These are phyloP conservation scores for Spencermartinsiella ligniputridi DNA, from an alignment of 1,139 yeast species.

Conservation along the genomic window DNA sequence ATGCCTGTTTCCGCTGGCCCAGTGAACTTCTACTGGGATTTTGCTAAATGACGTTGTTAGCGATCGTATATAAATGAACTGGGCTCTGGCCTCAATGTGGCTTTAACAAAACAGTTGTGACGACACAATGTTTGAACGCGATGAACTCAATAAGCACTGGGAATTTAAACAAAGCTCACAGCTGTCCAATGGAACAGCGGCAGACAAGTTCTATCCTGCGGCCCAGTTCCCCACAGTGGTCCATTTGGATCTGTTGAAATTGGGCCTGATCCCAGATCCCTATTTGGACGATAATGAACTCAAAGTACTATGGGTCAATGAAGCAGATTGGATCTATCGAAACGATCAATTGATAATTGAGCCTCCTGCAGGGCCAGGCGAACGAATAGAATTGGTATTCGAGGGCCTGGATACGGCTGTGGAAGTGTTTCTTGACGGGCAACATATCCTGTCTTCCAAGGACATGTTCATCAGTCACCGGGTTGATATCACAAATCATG, in stretches of 20 bases:
- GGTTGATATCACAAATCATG: constrained; percentile 20
- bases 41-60: too few relatives aligned
- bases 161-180: constrained; percentile 65
- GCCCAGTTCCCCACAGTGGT: constrained; percentile 30
- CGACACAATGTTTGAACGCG: background rate
- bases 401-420: constrained; percentile 45
- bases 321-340: constrained; percentile 41
- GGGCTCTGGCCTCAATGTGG: too few relatives aligned
- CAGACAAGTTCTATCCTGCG: constrained; percentile 14
- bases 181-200: constrained; percentile 26
- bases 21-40: too few relatives aligned
- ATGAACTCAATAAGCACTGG: constrained; percentile 64
- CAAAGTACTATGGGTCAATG: constrained; percentile 43
- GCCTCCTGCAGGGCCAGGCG: constrained; percentile 6
- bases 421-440: constrained; percentile 35
- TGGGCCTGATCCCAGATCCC: constrained; percentile 39
- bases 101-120: too few relatives aligned
- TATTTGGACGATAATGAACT: constrained; percentile 38
- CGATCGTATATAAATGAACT: too few relatives aligned
- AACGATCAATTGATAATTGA: constrained; percentile 7
- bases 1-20: too few relatives aligned
- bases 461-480: constrained; percentile 16
- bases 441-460: constrained; percentile 25
- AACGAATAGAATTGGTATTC: constrained; percentile 31
- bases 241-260: constrained; percentile 36